Conservation (phyloP, 495 filamentous ascomycete species). For the Podospora pseudopauciseta region DNA sequence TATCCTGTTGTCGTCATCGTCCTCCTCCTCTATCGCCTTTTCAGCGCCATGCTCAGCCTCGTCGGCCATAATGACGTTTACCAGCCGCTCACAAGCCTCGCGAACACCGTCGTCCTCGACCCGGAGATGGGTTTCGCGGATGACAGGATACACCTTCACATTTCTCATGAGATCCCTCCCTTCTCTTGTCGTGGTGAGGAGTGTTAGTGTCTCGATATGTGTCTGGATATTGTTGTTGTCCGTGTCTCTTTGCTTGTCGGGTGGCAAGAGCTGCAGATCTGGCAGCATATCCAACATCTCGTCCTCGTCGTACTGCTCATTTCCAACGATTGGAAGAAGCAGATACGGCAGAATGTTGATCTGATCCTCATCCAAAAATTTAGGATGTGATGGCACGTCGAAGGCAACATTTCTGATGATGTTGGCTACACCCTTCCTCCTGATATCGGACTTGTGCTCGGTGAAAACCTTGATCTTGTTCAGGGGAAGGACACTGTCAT, state of each 20-base stretch:
- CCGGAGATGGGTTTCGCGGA: conserved; percentile 78
- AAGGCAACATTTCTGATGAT: conserved; percentile 85
- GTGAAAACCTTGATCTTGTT: conserved; percentile 91
- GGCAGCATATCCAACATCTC: conserved; percentile 77
- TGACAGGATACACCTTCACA: conserved; percentile 81
- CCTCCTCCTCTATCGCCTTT: conserved; percentile 47
- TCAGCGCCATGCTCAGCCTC: conserved; percentile 58
- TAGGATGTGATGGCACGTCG: conserved; percentile 64
- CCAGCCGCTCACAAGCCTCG: conserved; percentile 83
- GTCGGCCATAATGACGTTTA: conserved; percentile 88
- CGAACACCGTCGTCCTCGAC: conserved; percentile 76
- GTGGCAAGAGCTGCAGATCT: conserved; percentile 81
- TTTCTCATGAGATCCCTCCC: conserved; percentile 69
- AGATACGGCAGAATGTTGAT: conserved; percentile 84
- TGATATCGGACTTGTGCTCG: conserved; percentile 72
- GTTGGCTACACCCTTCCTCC: conserved; percentile 84
- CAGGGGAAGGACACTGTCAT: conserved; percentile 75
- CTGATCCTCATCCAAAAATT: conserved; percentile 63
- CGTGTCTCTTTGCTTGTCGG: conserved; percentile 78
- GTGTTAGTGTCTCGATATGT: conserved; percentile 80
- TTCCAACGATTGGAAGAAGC: conserved; percentile 62
- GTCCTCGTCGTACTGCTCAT: conserved; percentile 62
- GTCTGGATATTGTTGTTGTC: conserved; percentile 73
- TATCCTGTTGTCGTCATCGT: conserved; percentile 39
- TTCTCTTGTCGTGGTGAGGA: conserved; percentile 74